Percentiles rank a stretch among this genome's conserved stretches.
phyloP scores from a whole-genome alignment of 768 basidiomycete species.

The Pleurotus tuber-regium region DNA sequence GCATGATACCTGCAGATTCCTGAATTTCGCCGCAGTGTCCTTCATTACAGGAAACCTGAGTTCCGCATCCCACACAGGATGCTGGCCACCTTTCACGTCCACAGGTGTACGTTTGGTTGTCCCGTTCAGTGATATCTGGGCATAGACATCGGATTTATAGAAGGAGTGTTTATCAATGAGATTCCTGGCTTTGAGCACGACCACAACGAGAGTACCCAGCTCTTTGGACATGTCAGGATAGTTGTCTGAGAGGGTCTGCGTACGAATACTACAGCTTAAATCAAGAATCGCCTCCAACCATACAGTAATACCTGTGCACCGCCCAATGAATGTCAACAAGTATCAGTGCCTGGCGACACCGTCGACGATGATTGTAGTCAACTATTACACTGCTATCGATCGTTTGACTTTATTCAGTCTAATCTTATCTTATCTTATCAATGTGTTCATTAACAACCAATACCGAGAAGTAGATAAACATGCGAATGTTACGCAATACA shows the following conservation, averaged over 20 bases:
- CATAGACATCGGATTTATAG: slow-evolving; percentile 91
- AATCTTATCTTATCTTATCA: too few species aligned
- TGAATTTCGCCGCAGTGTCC: slow-evolving; percentile 47
- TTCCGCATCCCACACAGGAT: slow-evolving; percentile 92
- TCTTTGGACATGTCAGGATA: slow-evolving; percentile 35
- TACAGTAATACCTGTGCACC: slow-evolving; percentile 2
- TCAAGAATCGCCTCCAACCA: neutral
- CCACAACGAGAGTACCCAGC: slow-evolving; percentile 78
- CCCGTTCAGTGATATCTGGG: slow-evolving; percentile 59
- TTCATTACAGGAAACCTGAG: slow-evolving; percentile 72
- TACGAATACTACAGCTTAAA: neutral
- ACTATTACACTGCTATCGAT: too few species aligned
- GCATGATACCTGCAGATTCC: slow-evolving; percentile 71
- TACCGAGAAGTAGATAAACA: too few species aligned
- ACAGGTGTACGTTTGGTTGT: slow-evolving; percentile 16
- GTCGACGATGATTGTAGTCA: neutral
- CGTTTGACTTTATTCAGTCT: too few species aligned
- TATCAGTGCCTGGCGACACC: neutral
- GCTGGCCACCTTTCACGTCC: slow-evolving; percentile 61
- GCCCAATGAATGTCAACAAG: neutral
- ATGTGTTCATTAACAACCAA: too few species aligned
- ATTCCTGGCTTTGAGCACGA: slow-evolving; percentile 83
- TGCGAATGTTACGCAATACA: too few species aligned
- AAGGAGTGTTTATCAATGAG: slow-evolving; percentile 81
- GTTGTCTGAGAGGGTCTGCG: too few species aligned